Percentiles rank a stretch among this genome's conserved stretches.
These are phyloP conservation scores for Peltaster fructicola DNA, from an alignment of 2,329 filamentous ascomycete species.

Conservation along the genomic window DNA sequence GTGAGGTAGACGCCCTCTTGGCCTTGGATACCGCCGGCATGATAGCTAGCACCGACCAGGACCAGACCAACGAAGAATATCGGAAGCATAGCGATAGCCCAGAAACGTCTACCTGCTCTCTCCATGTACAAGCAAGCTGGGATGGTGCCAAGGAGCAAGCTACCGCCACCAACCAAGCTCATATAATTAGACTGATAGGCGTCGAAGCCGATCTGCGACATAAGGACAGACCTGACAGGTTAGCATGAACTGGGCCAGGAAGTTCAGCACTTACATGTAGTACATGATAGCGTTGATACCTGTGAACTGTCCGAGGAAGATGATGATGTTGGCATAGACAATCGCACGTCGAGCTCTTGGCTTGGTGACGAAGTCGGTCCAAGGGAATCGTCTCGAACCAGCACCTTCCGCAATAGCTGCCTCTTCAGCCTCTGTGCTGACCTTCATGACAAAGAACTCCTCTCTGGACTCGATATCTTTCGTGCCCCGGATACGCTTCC, in stretches of 20 bases:
- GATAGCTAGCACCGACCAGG: conserved; percentile 46
- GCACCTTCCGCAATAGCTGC: conserved; percentile 33
- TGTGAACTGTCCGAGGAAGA: conserved; percentile 51
- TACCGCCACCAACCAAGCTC: conserved; percentile 47
- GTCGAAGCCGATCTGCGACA: conserved; percentile 50
- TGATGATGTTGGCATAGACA: conserved; percentile 52
- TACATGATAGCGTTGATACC: conserved; percentile 35
- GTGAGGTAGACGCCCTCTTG: conserved; percentile 43
- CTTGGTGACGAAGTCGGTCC: conserved; percentile 58
- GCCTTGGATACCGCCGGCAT: conserved; percentile 26
- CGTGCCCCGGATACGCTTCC: conserved; percentile 53
- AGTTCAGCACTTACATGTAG: conserved; percentile 51
- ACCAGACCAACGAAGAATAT: conserved; percentile 41
- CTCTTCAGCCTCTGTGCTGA: conserved; percentile 38
- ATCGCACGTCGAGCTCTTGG: conserved; percentile 48
- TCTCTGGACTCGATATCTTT: conserved; percentile 39
- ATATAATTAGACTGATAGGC: conserved; percentile 49
- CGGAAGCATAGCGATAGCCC: conserved; percentile 39
- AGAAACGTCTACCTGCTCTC: conserved; percentile 53
- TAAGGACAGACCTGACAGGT: too few species aligned
- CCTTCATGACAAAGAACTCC: conserved; percentile 58
- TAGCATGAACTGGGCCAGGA: too few species aligned
- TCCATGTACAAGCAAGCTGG: conserved; percentile 45
- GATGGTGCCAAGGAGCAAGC: conserved; percentile 31
- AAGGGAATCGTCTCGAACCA: conserved; percentile 41